phyloP scores from a whole-genome alignment of 768 basidiomycete genomes.

The Xanthoconium stramineum region DNA sequence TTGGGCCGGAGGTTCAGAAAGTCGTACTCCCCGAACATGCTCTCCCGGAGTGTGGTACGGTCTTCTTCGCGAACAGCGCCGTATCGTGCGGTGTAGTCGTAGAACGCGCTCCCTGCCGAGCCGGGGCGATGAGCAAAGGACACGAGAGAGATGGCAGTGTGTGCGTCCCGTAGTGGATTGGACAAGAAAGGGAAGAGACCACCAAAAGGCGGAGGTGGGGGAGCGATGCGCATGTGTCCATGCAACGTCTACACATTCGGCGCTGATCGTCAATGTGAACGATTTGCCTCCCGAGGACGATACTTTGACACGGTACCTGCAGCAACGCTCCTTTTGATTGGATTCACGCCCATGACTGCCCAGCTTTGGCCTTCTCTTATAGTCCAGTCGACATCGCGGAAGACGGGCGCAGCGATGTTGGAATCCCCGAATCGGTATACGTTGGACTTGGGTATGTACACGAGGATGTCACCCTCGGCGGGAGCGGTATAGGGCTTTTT shows the following conservation, averaged over 20 bases:
- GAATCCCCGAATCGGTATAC: conserved; percentile 61
- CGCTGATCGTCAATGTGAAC: background rate
- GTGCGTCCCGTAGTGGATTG: conserved; percentile 42
- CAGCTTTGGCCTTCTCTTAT: conserved; percentile 63
- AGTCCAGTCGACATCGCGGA: conserved; percentile 56
- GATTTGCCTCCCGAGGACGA: background rate
- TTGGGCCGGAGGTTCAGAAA: conserved; percentile 31
- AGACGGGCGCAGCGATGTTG: conserved; percentile 43
- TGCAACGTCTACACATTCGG: conserved; percentile 54
- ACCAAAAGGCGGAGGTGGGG: conserved; percentile 53
- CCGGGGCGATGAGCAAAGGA: conserved; percentile 66
- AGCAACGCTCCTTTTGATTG: conserved; percentile 60
- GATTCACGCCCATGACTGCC: conserved; percentile 72
- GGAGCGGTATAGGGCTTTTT: conserved; percentile 8
- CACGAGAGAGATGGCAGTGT: conserved; percentile 51
- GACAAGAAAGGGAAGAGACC: conserved; percentile 80
- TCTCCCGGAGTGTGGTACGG: conserved; percentile 68
- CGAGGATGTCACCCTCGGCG: conserved; percentile 11
- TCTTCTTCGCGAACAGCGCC: conserved; percentile 87
- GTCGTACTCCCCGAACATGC: conserved; percentile 55
- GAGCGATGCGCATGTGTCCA: conserved; percentile 68
- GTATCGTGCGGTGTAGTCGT: conserved; percentile 91
- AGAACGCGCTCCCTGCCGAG: conserved; percentile 68
- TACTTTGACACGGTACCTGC: conserved; percentile 43
- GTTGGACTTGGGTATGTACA: conserved; percentile 47